These are phyloP conservation scores for Phytopythium ostracodes DNA, from an alignment of 352 stramenopile species.

Conservation along the genomic window DNA sequence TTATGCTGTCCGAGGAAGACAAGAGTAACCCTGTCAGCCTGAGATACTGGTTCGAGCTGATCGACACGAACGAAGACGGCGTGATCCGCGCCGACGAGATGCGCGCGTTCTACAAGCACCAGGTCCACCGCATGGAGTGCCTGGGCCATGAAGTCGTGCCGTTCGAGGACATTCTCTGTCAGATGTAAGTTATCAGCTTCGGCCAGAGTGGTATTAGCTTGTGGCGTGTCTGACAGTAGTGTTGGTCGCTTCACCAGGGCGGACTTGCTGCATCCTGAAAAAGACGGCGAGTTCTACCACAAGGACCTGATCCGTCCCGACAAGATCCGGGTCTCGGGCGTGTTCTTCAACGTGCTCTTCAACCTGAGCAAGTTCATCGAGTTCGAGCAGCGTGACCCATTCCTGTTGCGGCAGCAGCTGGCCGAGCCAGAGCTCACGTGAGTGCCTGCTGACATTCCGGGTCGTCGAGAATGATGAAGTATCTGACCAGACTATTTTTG, in stretches of 20 bases:
- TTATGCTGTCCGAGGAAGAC: constrained; percentile 99
- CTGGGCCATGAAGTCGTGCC: constrained; percentile 97
- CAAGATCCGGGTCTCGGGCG: constrained; percentile 91
- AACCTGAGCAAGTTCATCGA: constrained; percentile 99
- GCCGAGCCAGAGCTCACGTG: constrained; percentile 85
- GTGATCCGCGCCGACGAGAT: constrained; percentile 97
- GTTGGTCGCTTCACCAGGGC: constrained; percentile 63
- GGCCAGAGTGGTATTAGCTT: too few relatives aligned
- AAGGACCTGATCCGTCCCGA: constrained; percentile 79
- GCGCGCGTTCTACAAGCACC: constrained; percentile 91
- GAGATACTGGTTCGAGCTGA: constrained; percentile 98
- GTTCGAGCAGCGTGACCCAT: constrained; percentile 98
- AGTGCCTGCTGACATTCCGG: background rate
- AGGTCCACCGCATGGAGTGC: constrained; percentile 97
- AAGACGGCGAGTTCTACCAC: constrained; percentile 79
- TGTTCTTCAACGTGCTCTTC: constrained; percentile 99
- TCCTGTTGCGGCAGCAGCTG: constrained; percentile 94
- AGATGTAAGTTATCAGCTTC: constrained; percentile 89
- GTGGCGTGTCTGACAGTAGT: background rate
- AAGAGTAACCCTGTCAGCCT: constrained; percentile 96
- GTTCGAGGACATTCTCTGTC: constrained; percentile 98
- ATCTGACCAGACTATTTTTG: constrained; percentile 11
- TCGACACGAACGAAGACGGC: constrained; percentile 97
- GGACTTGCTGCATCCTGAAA: constrained; percentile 71
- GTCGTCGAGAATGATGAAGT: background rate